A percentile compares a stretch with the other conserved stretches of the same genome.
phyloP scores from a whole-genome alignment of 2,329 filamentous ascomycete genomes.

The Diaporthe citri region DNA sequence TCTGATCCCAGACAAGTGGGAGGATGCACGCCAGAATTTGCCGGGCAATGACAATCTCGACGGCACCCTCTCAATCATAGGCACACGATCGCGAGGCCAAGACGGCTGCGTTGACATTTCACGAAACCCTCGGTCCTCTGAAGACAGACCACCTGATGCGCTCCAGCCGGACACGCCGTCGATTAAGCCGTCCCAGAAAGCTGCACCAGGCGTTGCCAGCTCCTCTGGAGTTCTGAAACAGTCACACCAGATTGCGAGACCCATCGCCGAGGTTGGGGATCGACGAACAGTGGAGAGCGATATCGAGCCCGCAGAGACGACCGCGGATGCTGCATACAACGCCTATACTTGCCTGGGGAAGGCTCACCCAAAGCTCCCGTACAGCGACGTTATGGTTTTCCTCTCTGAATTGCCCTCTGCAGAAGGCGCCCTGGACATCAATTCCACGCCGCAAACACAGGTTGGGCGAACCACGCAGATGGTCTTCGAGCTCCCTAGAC shows the following conservation, averaged over 20 bases:
- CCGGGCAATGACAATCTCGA: not conserved
- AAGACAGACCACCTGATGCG: not conserved
- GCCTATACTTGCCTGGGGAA: not conserved
- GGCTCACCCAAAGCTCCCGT: not conserved
- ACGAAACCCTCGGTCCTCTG: not conserved
- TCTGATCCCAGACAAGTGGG: not conserved
- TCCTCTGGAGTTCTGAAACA: no score
- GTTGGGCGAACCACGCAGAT: fast-evolving
- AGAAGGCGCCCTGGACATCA: not conserved
- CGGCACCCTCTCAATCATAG: not conserved
- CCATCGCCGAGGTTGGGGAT: not conserved
- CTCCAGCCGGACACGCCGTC: not conserved
- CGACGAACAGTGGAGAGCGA: not conserved
- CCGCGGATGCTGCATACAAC: not conserved
- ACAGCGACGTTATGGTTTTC: fast-evolving
- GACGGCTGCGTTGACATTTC: not conserved
- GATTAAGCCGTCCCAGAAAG: not conserved
- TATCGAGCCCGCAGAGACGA: no score
- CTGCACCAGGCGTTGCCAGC: not conserved
- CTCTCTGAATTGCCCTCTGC: not conserved
- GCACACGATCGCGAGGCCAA: not conserved
- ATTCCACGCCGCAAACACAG: fast-evolving
- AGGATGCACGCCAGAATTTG: not conserved
- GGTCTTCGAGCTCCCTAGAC: not conserved
- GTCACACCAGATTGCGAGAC: no score